Conservation (phyloP, 208 protist species). For the Leishmania mexicana region DNA sequence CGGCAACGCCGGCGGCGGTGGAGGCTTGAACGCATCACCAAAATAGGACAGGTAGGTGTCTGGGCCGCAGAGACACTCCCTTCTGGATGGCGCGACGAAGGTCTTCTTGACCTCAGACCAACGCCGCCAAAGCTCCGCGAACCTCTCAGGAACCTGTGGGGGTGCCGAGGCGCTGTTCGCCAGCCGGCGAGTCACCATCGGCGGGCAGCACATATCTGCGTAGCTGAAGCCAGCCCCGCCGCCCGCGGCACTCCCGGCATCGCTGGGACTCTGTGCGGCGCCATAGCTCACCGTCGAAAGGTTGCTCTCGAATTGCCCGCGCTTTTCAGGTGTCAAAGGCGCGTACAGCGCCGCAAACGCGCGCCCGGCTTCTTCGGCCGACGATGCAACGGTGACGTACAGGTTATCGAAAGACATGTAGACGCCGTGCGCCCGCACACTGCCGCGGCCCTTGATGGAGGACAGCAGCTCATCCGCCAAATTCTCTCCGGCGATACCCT, state of each 20-base stretch:
- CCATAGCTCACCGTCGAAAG: neutral
- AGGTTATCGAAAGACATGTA: conserved; percentile 38
- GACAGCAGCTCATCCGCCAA: conserved; percentile 1
- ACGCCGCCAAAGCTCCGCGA: conserved; percentile 19
- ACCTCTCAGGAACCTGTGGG: neutral
- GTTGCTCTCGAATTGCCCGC: neutral
- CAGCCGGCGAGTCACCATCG: neutral
- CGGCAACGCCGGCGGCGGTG: conserved; percentile 14
- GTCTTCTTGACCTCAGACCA: conserved; percentile 8
- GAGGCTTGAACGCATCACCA: conserved; percentile 36
- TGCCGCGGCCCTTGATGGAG: neutral
- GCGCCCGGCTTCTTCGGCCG: conserved; percentile 29
- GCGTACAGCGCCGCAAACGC: conserved; percentile 18
- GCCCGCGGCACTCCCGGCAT: neutral
- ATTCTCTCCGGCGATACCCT: neutral
- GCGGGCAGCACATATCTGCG: neutral
- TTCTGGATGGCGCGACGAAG: neutral
- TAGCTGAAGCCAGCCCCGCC: neutral
- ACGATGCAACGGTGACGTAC: conserved; percentile 34
- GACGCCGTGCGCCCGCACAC: conserved; percentile 25
- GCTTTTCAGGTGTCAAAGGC: neutral
- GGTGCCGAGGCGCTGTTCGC: neutral
- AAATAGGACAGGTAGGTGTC: conserved; percentile 16
- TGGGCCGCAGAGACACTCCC: neutral
- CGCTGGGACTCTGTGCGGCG: neutral